Conservation (phyloP, 2,329 filamentous ascomycete genomes). For the Tolypocladium tundrense region DNA sequence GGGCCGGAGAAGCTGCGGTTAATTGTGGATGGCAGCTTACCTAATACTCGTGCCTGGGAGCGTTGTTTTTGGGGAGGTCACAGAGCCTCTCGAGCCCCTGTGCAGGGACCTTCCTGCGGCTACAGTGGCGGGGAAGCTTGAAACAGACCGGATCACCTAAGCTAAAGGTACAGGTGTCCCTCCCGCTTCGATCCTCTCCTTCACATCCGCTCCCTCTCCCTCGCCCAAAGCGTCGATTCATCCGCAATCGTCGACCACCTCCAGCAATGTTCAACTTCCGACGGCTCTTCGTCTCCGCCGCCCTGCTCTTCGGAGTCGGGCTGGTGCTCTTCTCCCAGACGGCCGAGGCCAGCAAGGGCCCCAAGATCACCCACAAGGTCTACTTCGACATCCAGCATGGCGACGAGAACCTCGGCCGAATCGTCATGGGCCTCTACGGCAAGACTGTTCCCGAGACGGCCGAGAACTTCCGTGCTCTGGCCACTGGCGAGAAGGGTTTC, state of each 20-base stretch:
- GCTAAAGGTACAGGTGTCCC: constrained; percentile 10
- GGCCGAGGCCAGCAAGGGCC: constrained; percentile 68
- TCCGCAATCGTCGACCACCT: constrained; percentile 9
- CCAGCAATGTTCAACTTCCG: constrained; percentile 64
- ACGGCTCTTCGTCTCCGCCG: constrained; percentile 58
- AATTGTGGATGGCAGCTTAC: constrained; percentile 6
- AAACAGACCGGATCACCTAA: constrained; percentile 3
- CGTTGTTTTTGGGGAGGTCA: not conserved
- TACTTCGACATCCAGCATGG: constrained; percentile 77
- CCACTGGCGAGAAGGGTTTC: constrained; percentile 78
- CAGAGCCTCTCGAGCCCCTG: not conserved
- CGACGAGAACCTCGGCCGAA: constrained; percentile 61
- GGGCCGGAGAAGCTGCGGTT: constrained; percentile 17
- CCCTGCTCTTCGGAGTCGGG: constrained; percentile 66
- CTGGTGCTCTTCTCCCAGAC: constrained; percentile 68
- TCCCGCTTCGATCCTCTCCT: not conserved
- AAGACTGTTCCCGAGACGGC: constrained; percentile 72
- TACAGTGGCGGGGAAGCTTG: constrained; percentile 8
- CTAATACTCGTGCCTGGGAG: not conserved
- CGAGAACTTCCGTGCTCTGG: constrained; percentile 69
- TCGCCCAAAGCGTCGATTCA: not conserved
- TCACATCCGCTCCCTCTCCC: not conserved
- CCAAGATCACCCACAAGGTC: constrained; percentile 93
- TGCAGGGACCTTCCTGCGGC: not conserved
- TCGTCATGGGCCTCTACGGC: constrained; percentile 77